Base-by-base conservation (phyloP, 2,329 filamentous ascomycete genomes). In the Reticulascus tulasneorum region DNA sequence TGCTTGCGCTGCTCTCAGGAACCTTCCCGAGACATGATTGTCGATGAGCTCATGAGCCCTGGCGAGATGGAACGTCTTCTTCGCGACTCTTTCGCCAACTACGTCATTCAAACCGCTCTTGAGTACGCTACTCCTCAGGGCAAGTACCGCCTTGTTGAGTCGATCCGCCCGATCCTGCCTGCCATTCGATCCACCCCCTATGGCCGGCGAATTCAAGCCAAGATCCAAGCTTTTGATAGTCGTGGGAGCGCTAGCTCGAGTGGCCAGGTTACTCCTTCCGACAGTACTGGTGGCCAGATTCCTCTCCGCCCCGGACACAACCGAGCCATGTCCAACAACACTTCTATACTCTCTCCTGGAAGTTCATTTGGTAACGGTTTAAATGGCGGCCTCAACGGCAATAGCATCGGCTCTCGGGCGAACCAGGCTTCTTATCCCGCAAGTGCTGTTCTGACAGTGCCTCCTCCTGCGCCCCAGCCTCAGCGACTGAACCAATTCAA, bases 91-190 rank as follows among this genome's bases (percentile, higher is more conserved):
- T 98, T 87, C 55, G 93, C 88, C 59, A 98, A 98, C 66, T 98
- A 98, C 54, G 93, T 98, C 47, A 86, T 98, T 24, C 93, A 98
- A 71, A 98, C 93, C 24, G 90, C 93, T 19, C 76, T 95, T 48
- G 90, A 95, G 52, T 90, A 87, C 54, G 79, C 86, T 10, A 86
- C 89, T 36, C 72, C 77, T 7, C 72, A 79, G 20, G 82, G 80
- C 57, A 89, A 91, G 64, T 67, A 73, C 40, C 78, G 79, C 29
- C 73, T 98, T 27, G 82, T 94, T 29, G 89, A 97, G 43, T 73
- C 77, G 23, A 89, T 97, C 51, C 86, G 89, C 24, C 88, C 90
- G 1, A 82, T 94, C 44, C 69, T 97, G 24, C 85, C 87, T 4
- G 72, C 78, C 26, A 94, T 97, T 46, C 87, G 90, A 46, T 83